Conservation (phyloP, 331 rosid genomes). For the Acacia pycnantha region DNA sequence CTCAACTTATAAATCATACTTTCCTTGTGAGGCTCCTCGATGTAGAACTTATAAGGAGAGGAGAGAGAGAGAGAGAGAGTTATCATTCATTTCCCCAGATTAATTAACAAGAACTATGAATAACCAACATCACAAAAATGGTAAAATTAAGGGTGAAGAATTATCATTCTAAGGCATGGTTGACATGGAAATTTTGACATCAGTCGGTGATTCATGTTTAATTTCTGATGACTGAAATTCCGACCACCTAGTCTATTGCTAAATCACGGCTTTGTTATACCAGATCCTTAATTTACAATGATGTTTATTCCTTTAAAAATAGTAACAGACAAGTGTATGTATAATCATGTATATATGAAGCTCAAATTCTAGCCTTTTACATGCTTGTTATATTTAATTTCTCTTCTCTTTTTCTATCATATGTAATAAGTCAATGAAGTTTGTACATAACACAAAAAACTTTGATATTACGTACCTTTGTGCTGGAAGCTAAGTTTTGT, state of each 20-base stretch:
- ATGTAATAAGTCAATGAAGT: no score
- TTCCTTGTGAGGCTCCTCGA: no score
- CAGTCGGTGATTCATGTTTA: neutral
- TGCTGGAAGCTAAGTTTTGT: slow-evolving; percentile 36
- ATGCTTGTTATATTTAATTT: neutral
- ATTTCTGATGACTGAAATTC: neutral
- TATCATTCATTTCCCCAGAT: neutral
- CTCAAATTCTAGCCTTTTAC: neutral
- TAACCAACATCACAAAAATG: neutral
- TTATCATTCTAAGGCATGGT: neutral
- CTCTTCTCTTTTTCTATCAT: neutral
- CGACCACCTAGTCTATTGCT: neutral
- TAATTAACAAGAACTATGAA: no score
- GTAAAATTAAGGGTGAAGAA: neutral
- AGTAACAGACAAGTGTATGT: neutral
- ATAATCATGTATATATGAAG: neutral
- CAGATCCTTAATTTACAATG: neutral
- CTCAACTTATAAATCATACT: no score
- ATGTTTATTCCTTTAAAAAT: neutral
- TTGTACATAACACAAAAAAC: neutral
- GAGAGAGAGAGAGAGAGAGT: no score
- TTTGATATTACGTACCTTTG: slow-evolving; percentile 39
- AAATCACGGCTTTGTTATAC: neutral
- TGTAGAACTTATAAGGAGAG: neutral
- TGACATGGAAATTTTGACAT: neutral